phyloP scores from a whole-genome alignment of 306 rosid genomes.

The Begonia peltatifolia region DNA sequence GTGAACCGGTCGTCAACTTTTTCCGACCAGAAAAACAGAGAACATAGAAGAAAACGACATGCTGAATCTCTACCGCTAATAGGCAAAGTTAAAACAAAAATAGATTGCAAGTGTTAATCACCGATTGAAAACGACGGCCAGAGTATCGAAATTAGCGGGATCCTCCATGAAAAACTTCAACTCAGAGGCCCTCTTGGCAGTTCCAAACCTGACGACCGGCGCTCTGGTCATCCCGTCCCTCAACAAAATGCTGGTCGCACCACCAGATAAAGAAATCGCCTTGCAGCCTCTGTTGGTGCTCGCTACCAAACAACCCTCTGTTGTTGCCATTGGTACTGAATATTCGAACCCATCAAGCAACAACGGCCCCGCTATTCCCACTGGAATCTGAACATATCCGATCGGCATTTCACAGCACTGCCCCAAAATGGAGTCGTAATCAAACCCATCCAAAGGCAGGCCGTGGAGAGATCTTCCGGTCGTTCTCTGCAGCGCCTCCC shows the following conservation, averaged over 20 bases:
- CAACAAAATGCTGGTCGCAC: slow-evolving; percentile 9
- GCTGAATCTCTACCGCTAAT: neutral
- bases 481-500: slow-evolving; percentile 15
- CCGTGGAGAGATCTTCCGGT: slow-evolving; percentile 14
- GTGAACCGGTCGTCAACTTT: too few species aligned
- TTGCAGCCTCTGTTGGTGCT: slow-evolving; percentile 20
- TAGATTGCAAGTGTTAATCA: neutral
- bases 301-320: slow-evolving; percentile 19
- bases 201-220: slow-evolving; percentile 14
- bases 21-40: neutral
- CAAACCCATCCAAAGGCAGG: slow-evolving; percentile 14
- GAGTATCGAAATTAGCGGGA: slow-evolving; percentile 12
- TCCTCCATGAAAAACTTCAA: slow-evolving; percentile 19
- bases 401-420: slow-evolving; percentile 25
- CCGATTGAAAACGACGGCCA: slow-evolving; percentile 17
- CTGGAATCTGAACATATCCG: slow-evolving; percentile 17
- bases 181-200: slow-evolving; percentile 12
- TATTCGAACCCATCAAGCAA: slow-evolving; percentile 13
- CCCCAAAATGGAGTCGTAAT: slow-evolving; percentile 16
- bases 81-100: neutral
- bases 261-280: slow-evolving; percentile 14
- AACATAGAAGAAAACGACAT: neutral
- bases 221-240: slow-evolving; percentile 20
- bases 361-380: slow-evolving; percentile 17
- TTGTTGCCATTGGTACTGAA: slow-evolving; percentile 18